These are phyloP conservation scores for Fusarium proliferatum DNA, from an alignment of 2,329 filamentous ascomycete species.

Conservation along the genomic window DNA sequence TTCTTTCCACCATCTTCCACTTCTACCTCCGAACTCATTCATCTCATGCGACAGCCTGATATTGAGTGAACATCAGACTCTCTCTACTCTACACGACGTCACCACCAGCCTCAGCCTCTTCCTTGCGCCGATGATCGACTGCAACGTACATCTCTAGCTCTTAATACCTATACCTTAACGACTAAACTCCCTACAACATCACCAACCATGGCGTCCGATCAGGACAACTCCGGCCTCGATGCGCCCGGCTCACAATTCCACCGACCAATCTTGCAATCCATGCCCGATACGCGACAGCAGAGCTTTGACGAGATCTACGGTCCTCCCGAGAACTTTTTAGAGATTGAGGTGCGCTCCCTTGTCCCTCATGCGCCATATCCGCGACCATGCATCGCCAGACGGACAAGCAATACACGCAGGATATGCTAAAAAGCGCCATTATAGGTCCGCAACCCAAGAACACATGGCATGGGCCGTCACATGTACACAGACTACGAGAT, in stretches of 20 bases:
- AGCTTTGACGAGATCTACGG: slow-evolving; percentile 99
- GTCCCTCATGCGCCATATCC: neutral
- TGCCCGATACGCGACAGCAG: slow-evolving; percentile 84
- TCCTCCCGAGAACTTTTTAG: slow-evolving; percentile 97
- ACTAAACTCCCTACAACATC: slow-evolving; percentile 36
- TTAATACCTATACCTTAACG: neutral
- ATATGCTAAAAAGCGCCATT: slow-evolving; percentile 27
- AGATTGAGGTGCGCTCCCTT: slow-evolving; percentile 80
- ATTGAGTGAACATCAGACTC: slow-evolving; percentile 5
- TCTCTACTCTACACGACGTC: slow-evolving; percentile 16
- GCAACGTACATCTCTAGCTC: neutral
- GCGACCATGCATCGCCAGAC: neutral
- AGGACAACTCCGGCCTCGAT: slow-evolving; percentile 49
- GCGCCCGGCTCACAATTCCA: slow-evolving; percentile 52
- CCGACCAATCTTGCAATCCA: slow-evolving; percentile 70
- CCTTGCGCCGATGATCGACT: neutral
- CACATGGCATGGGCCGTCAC: slow-evolving; percentile 90
- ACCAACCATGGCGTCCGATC: slow-evolving; percentile 57
- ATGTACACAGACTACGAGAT: slow-evolving; percentile 99
- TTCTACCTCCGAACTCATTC: slow-evolving; percentile 9
- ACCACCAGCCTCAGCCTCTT: slow-evolving; percentile 4
- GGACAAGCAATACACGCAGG: neutral
- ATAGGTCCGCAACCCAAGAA: slow-evolving; percentile 92
- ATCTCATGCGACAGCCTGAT: slow-evolving; percentile 27
- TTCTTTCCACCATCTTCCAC: neutral